A percentile compares a stretch with the other conserved stretches of the same genome.
Evolutionary conservation across 805 yeast species (phyloP).

Genomic region (Yarrowia deformans): DNA sequence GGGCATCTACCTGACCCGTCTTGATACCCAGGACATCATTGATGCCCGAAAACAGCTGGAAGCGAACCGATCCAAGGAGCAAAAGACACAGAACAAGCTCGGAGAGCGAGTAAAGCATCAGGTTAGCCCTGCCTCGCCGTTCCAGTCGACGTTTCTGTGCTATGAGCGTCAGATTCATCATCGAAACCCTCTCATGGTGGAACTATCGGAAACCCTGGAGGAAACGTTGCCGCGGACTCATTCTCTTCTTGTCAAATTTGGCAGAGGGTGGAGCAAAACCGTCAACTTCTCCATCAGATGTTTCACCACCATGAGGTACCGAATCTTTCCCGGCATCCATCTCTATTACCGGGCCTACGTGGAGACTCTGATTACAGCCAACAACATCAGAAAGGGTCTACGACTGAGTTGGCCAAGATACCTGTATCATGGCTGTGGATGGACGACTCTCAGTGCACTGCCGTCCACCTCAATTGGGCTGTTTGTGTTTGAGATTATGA

Average conservation of each 20-base stretch:
- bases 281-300: constrained; percentile 28
- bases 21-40: constrained; percentile 76
- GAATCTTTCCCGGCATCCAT: constrained; percentile 39
- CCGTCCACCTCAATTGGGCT: constrained; percentile 92
- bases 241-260: neutral
- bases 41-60: constrained; percentile 71
- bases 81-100: constrained; percentile 45
- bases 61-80: constrained; percentile 44
- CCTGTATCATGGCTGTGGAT: constrained; percentile 78
- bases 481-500: constrained; percentile 80
- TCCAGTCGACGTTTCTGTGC: constrained; percentile 5
- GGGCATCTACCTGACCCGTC: constrained; percentile 74
- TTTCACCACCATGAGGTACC: constrained; percentile 26
- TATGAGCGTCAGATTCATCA: constrained; percentile 22
- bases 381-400: constrained; percentile 59
- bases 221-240: constrained; percentile 23
- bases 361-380: constrained; percentile 72
- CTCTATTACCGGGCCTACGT: constrained; percentile 74
- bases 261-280: constrained; percentile 21
- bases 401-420: constrained; percentile 65
- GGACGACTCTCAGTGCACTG: constrained; percentile 74
- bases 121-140: constrained; percentile 5
- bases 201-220: constrained; percentile 25
- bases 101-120: constrained; percentile 5
- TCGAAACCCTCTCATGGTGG: constrained; percentile 16